Percentiles rank a stretch among this genome's conserved stretches.
phyloP scores from a whole-genome alignment of 495 filamentous ascomycete genomes.

The Neurospora sp. region DNA sequence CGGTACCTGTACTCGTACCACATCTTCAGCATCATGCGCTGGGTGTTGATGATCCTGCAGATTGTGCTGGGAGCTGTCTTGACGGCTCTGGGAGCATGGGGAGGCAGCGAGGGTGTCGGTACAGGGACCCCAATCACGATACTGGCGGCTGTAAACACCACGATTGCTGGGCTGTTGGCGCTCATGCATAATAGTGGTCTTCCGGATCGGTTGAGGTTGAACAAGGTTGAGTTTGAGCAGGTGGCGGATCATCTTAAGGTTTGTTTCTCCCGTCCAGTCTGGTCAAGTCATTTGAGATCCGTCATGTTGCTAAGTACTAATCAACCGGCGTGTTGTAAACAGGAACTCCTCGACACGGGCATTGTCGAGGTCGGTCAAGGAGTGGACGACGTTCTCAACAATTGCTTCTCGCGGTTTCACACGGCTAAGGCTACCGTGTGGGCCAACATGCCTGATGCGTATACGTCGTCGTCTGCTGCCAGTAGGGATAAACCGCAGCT shows the following conservation, averaged over 20 bases:
- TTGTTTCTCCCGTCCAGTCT: not conserved
- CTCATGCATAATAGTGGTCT: constrained; percentile 43
- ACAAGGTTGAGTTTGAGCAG: constrained; percentile 34
- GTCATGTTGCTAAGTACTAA: not conserved
- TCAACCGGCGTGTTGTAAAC: not conserved
- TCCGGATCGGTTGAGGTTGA: constrained; percentile 36
- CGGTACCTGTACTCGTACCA: constrained; percentile 29
- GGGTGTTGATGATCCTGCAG: constrained; percentile 34
- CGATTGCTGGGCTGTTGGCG: constrained; percentile 37
- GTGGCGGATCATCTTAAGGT: constrained; percentile 37
- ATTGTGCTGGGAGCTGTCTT: constrained; percentile 34
- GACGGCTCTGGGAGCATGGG: constrained; percentile 32
- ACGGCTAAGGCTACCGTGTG: constrained; percentile 31
- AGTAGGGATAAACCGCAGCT: constrained; percentile 2
- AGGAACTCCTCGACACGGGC: constrained; percentile 35
- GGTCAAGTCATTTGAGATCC: not conserved
- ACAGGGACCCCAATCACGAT: constrained; percentile 30
- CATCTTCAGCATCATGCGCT: constrained; percentile 22
- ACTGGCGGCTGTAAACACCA: constrained; percentile 39
- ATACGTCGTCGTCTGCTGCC: constrained; percentile 8
- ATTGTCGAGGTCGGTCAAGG: constrained; percentile 27
- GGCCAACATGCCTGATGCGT: constrained; percentile 33
- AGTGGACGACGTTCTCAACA: constrained; percentile 29
- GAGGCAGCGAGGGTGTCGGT: constrained; percentile 10
- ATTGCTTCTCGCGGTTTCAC: constrained; percentile 30